Percentiles rank a stretch among this genome's conserved stretches.
Conservation (phyloP, 1,284 basidiomycete genomes). For the Fomitopsis pinicola region DNA sequence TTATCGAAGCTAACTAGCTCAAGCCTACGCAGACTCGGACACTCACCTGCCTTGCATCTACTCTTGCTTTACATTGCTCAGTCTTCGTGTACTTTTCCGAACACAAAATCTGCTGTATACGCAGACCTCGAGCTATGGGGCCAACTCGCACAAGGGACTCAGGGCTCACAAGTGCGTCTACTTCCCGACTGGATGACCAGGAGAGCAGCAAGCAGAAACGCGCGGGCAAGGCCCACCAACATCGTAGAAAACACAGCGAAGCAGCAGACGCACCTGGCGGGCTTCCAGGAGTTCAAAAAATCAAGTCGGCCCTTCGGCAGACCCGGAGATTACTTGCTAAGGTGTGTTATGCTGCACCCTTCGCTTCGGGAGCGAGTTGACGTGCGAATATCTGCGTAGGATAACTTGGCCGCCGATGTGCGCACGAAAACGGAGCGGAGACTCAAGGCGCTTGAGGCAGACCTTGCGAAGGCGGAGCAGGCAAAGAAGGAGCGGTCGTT, state of each 20-base stretch:
- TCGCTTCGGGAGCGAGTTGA: background rate
- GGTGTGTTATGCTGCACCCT: conserved; percentile 33
- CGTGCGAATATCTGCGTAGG: conserved; percentile 35
- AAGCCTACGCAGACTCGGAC: too few relatives aligned
- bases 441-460: conserved; percentile 68
- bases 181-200: background rate
- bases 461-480: conserved; percentile 60
- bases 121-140: background rate
- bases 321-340: conserved; percentile 75
- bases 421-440: conserved; percentile 75
- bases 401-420: conserved; percentile 73
- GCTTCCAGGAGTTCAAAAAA: conserved; percentile 65
- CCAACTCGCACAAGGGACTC: background rate
- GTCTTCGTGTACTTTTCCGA: too few relatives aligned
- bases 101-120: too few relatives aligned
- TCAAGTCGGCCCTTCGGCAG: conserved; percentile 78
- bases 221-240: background rate
- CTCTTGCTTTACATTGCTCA: too few relatives aligned
- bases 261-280: background rate
- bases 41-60: too few relatives aligned
- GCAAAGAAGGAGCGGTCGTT: conserved; percentile 66
- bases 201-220: background rate
- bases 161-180: background rate
- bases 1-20: too few relatives aligned
- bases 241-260: background rate